Evolutionary conservation across 257 asterid genomes (phyloP).

Genomic region (Gentiana dahurica): DNA sequence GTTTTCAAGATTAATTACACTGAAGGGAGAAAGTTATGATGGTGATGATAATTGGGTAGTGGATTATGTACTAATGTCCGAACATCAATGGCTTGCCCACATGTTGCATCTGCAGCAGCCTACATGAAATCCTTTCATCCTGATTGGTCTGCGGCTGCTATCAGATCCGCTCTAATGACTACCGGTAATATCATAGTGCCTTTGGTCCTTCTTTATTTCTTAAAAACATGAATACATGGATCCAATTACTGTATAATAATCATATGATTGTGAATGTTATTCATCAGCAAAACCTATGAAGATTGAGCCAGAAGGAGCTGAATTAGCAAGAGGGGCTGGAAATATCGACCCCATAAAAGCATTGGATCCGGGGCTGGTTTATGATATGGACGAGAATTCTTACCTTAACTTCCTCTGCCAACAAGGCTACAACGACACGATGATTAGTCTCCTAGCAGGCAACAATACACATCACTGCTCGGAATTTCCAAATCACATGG

Average conservation of each 20-base stretch:
- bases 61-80: conserved; percentile 40
- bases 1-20: conserved; percentile 17
- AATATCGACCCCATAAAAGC: conserved; percentile 44
- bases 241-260: too few relatives aligned
- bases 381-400: conserved; percentile 27
- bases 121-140: conserved; percentile 65
- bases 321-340: conserved; percentile 59
- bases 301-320: conserved; percentile 30
- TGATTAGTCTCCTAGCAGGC: conserved; percentile 33
- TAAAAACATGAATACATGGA: too few relatives aligned
- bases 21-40: conserved; percentile 12
- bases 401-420: conserved; percentile 56
- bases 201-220: not conserved
- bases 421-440: conserved; percentile 32
- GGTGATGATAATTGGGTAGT: conserved; percentile 30
- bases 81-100: conserved; percentile 84
- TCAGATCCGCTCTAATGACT: conserved; percentile 84
- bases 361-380: conserved; percentile 57
- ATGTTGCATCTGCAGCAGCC: conserved; percentile 65
- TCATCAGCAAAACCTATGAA: conserved; percentile 42
- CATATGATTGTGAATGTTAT: too few relatives aligned
- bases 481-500: conserved; percentile 21
- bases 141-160: conserved; percentile 63
- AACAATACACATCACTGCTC: conserved; percentile 31
- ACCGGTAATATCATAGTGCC: conserved; percentile 26